These are phyloP conservation scores for Astrephomene gubernaculifera DNA, from an alignment of 139 green algal genomes.

Conservation along the genomic window DNA sequence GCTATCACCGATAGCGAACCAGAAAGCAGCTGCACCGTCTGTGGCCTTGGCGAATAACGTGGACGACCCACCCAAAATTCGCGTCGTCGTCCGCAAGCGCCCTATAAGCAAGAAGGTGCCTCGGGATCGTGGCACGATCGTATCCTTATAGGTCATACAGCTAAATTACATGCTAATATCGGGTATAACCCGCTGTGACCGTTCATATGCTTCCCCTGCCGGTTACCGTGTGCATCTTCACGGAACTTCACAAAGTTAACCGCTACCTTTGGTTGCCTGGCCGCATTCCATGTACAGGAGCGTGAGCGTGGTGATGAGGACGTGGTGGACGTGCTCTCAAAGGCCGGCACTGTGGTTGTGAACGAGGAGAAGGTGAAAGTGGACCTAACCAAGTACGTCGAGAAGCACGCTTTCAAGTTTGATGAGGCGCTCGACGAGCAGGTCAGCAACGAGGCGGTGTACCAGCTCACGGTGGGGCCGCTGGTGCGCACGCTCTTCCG, in stretches of 20 bases:
- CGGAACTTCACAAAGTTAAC: no score
- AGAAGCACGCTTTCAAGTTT: slow-evolving; percentile 94
- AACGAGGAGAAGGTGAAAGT: slow-evolving; percentile 92
- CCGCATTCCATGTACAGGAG: no score
- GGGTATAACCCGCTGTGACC: no score
- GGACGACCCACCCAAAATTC: slow-evolving; percentile 77
- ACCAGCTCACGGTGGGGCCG: slow-evolving; percentile 88
- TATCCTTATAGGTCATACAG: no score
- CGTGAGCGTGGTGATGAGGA: slow-evolving; percentile 87
- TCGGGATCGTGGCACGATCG: no score
- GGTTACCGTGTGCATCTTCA: no score
- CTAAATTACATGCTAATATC: no score
- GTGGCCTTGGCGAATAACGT: not conserved
- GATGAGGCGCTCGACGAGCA: slow-evolving; percentile 92
- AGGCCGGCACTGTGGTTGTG: slow-evolving; percentile 63
- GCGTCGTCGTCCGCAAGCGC: slow-evolving; percentile 95
- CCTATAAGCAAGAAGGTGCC: slow-evolving; percentile 93
- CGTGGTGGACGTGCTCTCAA: slow-evolving; percentile 80
- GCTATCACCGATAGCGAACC: slow-evolving; percentile 43
- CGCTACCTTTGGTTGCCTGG: no score
- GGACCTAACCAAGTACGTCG: slow-evolving; percentile 92
- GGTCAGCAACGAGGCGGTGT: slow-evolving; percentile 94
- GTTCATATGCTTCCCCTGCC: no score
- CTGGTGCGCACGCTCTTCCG: slow-evolving; percentile 94
- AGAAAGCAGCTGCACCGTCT: slow-evolving; percentile 3